Percentiles rank a stretch among this genome's conserved stretches.
phyloP scores from a whole-genome alignment of 2,329 filamentous ascomycete genomes.

The Diaporthe helianthi region DNA sequence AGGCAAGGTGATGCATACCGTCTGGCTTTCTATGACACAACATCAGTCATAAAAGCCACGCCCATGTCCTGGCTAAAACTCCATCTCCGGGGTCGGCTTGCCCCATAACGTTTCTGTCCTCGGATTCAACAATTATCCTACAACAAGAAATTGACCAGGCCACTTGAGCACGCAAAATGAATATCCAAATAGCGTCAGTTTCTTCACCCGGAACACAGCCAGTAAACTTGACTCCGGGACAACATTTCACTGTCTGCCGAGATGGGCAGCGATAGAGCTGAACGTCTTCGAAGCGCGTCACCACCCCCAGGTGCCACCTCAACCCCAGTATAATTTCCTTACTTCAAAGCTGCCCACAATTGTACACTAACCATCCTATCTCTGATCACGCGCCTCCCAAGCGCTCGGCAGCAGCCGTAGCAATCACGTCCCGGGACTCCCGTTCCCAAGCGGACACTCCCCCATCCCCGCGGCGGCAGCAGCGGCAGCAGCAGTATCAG shows the following conservation, averaged over 20 bases:
- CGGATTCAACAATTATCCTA: not conserved
- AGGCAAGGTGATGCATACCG: not conserved
- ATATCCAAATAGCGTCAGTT: not conserved
- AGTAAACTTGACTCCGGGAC: not conserved
- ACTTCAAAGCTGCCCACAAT: not conserved
- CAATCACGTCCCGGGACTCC: not conserved
- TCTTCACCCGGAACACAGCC: not conserved
- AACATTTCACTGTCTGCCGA: not conserved
- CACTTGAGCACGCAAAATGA: not conserved
- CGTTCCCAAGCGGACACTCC: constrained; percentile 1
- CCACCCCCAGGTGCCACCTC: not conserved
- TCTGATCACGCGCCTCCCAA: not conserved
- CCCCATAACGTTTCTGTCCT: too few relatives aligned
- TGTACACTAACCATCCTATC: not conserved
- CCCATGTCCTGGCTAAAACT: not conserved
- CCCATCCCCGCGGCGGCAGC: not conserved
- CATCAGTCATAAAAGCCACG: not conserved
- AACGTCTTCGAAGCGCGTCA: not conserved
- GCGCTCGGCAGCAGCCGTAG: not conserved
- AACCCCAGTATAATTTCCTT: not conserved
- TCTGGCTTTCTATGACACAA: not conserved
- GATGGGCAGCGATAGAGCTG: too few relatives aligned
- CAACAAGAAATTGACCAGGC: not conserved
- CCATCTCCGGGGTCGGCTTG: not conserved
- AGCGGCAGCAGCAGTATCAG: not conserved